Base-by-base conservation (phyloP, 129 eudicot genomes). In the Arctium minus region DNA sequence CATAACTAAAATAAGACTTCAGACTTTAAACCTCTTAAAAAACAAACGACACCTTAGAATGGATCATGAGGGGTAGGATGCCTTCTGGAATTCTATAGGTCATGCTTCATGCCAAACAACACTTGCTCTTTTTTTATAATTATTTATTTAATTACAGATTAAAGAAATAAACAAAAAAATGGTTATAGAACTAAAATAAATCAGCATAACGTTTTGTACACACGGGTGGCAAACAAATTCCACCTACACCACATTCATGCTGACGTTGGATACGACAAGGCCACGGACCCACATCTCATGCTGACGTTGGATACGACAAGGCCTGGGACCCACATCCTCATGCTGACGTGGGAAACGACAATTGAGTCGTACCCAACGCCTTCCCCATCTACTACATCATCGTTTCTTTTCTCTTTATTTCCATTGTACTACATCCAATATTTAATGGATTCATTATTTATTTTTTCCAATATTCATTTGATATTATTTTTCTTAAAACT, bases 261-360 rank as follows among this genome's bases (percentile, higher is more conserved):
- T 80, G 83, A 80, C 83, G 79, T 60, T 32, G 81, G 86, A 82
- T 82, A 75, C 72, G 81, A 82, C 81, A 82, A 69, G 68, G 76
- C 68, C 8, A 33, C 72, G 77, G 81, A 33, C 39, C 86, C 81
- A 70, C 77, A 50, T 32, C 27, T 37, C 78, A 80, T 31, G 83
- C 83, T 80, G 83, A 80, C 83, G 79, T 60, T 32, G 81, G 86
- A 82, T 82, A 75, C 72, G 81, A 82, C 81, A 82, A 69, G 68
- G 76, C 68, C 8, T 18, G 72, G 77, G 81, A 33, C 39, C 86
- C 81, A 70, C 77, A 50, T 32, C 60, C 36, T 76, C 68, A 32
- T 44, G 75, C 76, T 82, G 80, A 82, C 81, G 77, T 67, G 81
- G 17, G 36, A 76, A 48, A 83, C 81, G 48, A 83, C 84, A 79